Evolutionary conservation across 352 stramenopile genomes (phyloP), one percentile per base, ranked within the genome.

Genomic region (Thalassiosira hispida): DNA sequence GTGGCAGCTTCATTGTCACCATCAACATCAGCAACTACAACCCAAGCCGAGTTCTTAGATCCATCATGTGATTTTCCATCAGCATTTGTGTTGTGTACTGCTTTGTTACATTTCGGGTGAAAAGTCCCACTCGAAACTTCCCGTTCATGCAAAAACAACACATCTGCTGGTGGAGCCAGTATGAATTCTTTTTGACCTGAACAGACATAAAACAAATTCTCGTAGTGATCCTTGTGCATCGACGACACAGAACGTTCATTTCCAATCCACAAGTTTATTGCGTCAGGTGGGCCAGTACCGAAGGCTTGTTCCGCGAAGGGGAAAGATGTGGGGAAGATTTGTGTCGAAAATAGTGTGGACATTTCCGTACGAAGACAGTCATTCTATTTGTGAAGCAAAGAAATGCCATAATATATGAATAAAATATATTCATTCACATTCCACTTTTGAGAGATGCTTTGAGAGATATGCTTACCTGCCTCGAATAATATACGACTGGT

Each of bases 131-230:
- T 81, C 0, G 57, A 20, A 72, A 86, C 87, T 31, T 82, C 29
- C 44, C 55, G 70, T 73, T 98, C 95, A 51, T 96, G 95, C 29
- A 98, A 74, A 82, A 96, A 98, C 2, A 93, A 84, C 14, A 96
- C 85, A 76, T 96, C 94, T 3, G 93, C 91, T 0, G 96, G 96
- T 16, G 96, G 95, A 67, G 73, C 87, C 35, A 98, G 57, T 20
- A 94, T 95, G 82, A 99, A 99, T 33, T 97, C 91, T 69, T 99
- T 99, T 66, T 97, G 80, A 16, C 97, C 97, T 47, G 94, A 95
- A 33, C 98, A 89, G 0, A 99, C 97, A 79, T 95, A 98, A 84
- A 99, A 99, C 83, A 99, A 95, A 83, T 99, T 99, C 90, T 99
- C 96, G 68, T 98, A 99, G 78, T 98, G 95, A 84, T 99, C 97